These are phyloP conservation scores for Blechomonas ayalai DNA, from an alignment of 208 protist species.

Conservation along the genomic window DNA sequence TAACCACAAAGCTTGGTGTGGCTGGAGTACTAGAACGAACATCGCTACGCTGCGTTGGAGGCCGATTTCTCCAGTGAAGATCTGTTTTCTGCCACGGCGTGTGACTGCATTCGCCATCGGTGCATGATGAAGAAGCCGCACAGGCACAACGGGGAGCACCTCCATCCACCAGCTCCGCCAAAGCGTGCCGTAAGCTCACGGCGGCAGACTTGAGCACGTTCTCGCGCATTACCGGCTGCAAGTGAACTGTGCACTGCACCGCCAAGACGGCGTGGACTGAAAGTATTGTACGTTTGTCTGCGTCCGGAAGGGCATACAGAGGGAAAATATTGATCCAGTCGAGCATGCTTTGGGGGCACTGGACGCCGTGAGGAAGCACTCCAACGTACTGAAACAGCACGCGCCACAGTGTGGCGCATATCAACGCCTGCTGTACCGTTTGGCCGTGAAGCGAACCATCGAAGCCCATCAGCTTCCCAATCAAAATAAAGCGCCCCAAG, in stretches of 20 bases:
- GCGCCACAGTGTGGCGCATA: slow-evolving; percentile 22
- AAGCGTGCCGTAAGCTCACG: neutral
- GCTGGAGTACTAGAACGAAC: too few species aligned
- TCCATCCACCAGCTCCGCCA: too few species aligned
- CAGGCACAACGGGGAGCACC: too few species aligned
- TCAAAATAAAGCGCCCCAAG: slow-evolving; percentile 12
- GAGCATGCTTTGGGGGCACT: slow-evolving; percentile 30
- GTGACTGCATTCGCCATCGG: too few species aligned
- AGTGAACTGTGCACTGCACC: slow-evolving; percentile 1
- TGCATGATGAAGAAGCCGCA: too few species aligned
- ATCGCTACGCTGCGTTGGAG: too few species aligned
- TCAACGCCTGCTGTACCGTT: neutral
- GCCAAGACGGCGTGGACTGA: slow-evolving; percentile 22
- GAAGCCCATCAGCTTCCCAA: slow-evolving; percentile 17
- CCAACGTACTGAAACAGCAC: slow-evolving; percentile 43
- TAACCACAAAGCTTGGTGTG: too few species aligned
- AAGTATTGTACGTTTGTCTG: slow-evolving; percentile 31
- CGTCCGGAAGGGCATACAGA: slow-evolving; percentile 31
- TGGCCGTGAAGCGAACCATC: neutral
- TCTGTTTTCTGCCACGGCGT: too few species aligned
- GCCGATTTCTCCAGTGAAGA: too few species aligned
- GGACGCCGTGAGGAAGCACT: slow-evolving; percentile 28
- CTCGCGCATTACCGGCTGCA: slow-evolving; percentile 24
- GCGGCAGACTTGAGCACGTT: slow-evolving; percentile 18
- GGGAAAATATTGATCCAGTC: slow-evolving; percentile 51